Conservation (phyloP, 73 alveolate genomes). For the Tetrahymena borealis region DNA sequence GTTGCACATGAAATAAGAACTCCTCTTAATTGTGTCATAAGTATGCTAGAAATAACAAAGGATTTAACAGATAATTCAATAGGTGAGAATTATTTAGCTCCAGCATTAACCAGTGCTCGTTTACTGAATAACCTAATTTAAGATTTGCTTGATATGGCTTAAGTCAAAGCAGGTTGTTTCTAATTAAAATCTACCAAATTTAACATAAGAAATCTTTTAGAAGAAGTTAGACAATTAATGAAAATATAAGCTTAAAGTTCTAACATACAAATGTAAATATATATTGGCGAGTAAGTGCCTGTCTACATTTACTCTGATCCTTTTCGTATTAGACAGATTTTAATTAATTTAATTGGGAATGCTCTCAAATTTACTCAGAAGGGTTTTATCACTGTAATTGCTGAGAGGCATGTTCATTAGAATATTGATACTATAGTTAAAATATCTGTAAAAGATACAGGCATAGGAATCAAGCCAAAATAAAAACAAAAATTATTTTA, state of each 20-base stretch:
- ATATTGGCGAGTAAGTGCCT: conserved; percentile 1
- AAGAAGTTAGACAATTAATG: neutral
- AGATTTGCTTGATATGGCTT: conserved; percentile 34
- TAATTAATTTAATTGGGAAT: conserved; percentile 37
- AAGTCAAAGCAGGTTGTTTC: conserved; percentile 30
- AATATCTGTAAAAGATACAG: conserved; percentile 28
- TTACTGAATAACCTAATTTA: conserved; percentile 7
- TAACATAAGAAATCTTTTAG: neutral
- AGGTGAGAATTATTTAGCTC: neutral
- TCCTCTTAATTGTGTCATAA: conserved; percentile 25
- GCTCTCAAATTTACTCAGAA: conserved; percentile 32
- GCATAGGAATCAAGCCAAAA: conserved; percentile 31
- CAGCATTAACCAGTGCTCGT: conserved; percentile 17
- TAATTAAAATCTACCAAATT: neutral
- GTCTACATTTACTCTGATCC: conserved; percentile 13
- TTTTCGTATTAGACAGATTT: conserved; percentile 15
- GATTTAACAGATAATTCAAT: neutral
- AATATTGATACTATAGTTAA: conserved; percentile 3
- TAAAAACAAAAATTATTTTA: conserved; percentile 21
- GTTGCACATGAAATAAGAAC: conserved; percentile 42
- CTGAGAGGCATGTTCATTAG: neutral
- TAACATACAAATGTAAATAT: neutral
- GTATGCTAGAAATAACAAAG: conserved; percentile 5
- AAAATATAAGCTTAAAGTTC: conserved; percentile 13
- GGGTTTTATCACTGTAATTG: conserved; percentile 10